Percentiles rank a stretch among this genome's conserved stretches.
These are phyloP conservation scores for Blumeria hordei DNA, from an alignment of 2,329 filamentous ascomycete genomes.

Conservation along the genomic window DNA sequence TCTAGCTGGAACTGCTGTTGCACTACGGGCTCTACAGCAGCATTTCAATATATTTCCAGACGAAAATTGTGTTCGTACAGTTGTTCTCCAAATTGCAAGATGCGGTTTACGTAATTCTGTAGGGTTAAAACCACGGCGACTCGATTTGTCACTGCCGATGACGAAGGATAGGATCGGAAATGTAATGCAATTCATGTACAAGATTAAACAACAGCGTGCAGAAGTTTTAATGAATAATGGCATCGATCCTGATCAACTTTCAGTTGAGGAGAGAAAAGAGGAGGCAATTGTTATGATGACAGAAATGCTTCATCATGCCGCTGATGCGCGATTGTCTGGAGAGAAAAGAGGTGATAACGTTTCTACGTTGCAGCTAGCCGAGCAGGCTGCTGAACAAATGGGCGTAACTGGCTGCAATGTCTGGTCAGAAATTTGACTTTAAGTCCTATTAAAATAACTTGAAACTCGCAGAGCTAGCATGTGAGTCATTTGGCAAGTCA, in stretches of 20 bases:
- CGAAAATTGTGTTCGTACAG: conserved; percentile 21
- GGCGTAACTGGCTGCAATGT: conserved; percentile 7
- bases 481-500: not conserved
- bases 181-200: conserved; percentile 20
- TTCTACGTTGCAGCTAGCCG: conserved; percentile 1
- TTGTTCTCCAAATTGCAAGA: conserved; percentile 24
- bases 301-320: conserved; percentile 11
- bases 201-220: conserved; percentile 16
- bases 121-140: conserved; percentile 14
- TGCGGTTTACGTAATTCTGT: conserved; percentile 14
- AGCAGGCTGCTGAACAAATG: conserved; percentile 8
- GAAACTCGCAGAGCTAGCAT: not conserved
- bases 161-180: conserved; percentile 21
- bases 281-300: conserved; percentile 12
- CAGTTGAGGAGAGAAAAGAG: conserved; percentile 10
- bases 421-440: conserved; percentile 4
- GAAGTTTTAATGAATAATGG: conserved; percentile 10
- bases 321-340: conserved; percentile 3
- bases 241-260: conserved; percentile 10
- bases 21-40: conserved; percentile 21
- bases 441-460: not conserved
- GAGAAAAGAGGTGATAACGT: conserved; percentile 2
- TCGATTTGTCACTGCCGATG: conserved; percentile 16
- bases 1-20: conserved; percentile 23
- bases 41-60: conserved; percentile 22